These are phyloP conservation scores for Acer saccharum DNA, from an alignment of 345 rosid species.

Conservation along the genomic window DNA sequence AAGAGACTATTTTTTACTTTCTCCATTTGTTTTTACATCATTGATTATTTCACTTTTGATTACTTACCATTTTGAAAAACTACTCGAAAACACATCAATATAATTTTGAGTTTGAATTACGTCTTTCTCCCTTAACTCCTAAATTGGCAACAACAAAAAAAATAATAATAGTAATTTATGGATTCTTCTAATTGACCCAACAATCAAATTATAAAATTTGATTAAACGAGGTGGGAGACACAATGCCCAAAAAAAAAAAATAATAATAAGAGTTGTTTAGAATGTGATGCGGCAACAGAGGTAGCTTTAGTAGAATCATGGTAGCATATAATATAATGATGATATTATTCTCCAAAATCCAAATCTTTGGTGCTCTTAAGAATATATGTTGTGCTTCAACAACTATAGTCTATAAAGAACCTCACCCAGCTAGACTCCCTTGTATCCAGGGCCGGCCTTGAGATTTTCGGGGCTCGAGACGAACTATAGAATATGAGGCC, in stretches of 20 bases:
- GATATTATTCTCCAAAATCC: background rate
- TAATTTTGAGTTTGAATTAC: too few relatives aligned
- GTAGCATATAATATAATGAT: background rate
- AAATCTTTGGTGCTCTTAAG: background rate
- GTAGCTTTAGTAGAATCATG: background rate
- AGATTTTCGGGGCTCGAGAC: too few relatives aligned
- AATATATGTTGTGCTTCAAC: background rate
- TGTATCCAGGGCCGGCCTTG: too few relatives aligned
- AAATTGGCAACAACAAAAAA: too few relatives aligned
- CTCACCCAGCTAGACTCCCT: too few relatives aligned
- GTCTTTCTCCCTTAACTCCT: background rate
- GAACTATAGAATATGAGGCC: too few relatives aligned
- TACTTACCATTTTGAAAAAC: too few relatives aligned
- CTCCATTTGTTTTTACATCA: too few relatives aligned
- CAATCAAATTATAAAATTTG: background rate
- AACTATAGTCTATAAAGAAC: background rate
- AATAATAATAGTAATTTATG: background rate
- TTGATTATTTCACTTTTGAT: too few relatives aligned
- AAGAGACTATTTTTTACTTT: too few relatives aligned
- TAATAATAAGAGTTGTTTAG: background rate
- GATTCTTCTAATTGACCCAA: background rate
- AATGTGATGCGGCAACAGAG: background rate
- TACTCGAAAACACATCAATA: background rate
- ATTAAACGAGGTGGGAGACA: background rate
- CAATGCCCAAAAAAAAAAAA: background rate